Percentiles rank a stretch among this genome's conserved stretches.
phyloP scores from a whole-genome alignment of 2,329 filamentous ascomycete genomes.

The Trichophyton schoenleinii region DNA sequence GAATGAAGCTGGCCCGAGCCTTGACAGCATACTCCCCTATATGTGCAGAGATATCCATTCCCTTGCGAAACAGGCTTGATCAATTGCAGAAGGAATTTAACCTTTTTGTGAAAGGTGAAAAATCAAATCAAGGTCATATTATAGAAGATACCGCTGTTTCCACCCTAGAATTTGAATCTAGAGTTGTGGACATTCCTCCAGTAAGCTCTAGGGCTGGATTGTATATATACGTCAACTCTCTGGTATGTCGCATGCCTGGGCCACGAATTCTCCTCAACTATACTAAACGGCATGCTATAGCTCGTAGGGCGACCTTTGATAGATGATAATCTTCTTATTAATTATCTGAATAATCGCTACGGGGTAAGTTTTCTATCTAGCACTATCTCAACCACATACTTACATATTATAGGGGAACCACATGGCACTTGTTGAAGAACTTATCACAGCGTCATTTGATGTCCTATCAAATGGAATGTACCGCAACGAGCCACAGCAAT shows the following conservation, averaged over 20 bases:
- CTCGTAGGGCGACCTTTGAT: constrained; percentile 70
- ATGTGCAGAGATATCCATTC: constrained; percentile 29
- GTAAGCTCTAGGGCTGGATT: constrained; percentile 68
- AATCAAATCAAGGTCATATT: constrained; percentile 32
- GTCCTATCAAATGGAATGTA: constrained; percentile 78
- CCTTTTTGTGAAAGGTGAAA: constrained; percentile 31
- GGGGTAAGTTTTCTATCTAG: constrained; percentile 41
- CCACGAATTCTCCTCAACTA: background rate
- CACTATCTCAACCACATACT: background rate
- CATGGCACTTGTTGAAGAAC: constrained; percentile 63
- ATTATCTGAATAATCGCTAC: constrained; percentile 73
- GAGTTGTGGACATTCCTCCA: constrained; percentile 53
- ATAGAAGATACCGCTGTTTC: constrained; percentile 33
- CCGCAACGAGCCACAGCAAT: constrained; percentile 47
- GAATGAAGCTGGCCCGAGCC: constrained; percentile 27
- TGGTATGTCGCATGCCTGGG: constrained; percentile 41
- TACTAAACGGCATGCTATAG: constrained; percentile 37
- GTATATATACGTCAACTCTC: constrained; percentile 72
- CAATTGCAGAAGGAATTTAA: constrained; percentile 31
- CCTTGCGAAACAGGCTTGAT: constrained; percentile 29
- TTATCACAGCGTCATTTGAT: constrained; percentile 82
- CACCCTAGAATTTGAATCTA: constrained; percentile 41
- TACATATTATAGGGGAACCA: constrained; percentile 50
- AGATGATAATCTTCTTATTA: constrained; percentile 66
- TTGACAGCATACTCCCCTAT: constrained; percentile 30